Base-by-base conservation (phyloP, 1,139 yeast genomes). In the Spathaspora sp. region DNA sequence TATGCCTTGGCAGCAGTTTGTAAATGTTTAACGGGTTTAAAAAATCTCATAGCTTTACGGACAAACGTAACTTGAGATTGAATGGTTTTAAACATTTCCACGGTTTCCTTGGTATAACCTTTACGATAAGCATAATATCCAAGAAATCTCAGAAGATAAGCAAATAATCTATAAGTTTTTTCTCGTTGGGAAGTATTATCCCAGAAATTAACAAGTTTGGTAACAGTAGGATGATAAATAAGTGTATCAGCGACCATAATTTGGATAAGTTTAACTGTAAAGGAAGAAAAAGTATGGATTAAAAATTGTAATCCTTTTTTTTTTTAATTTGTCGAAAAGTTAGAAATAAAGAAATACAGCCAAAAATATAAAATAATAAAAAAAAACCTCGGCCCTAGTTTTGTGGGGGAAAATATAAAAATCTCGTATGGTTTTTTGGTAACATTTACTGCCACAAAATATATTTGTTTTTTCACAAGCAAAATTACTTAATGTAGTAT, bases 1-100 rank as follows among this genome's bases (percentile, higher is more conserved):
- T 72, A 80, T 17, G 88, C 79, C 54, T 78, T 77, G 4, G 89
- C 76, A 7, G 95, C 90, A 13, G 81, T 76, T 58, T 85, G 84
- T 49, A 87, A 64, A 63, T 87, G 91, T 60, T 78, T 78, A 59
- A 91, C 69, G 1, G 96, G 96, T 69, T 90, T 91, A 55, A 90
- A 81, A 61, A 86, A 84, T 59, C 98, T 80, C 76, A 91, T 72
- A 17, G 91, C 84, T 71, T 91, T 91, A 64, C 98, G 82, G 50
- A 89, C 77, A 53, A 86, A 72, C 15, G 89, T 82, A 34, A 85
- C 74, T 52, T 84, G 82, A 43, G 65, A 63, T 64, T 82, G 84
- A 47, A 86, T 62, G 18, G 73, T 70, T 54, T 72, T 72, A 67
- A 82, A 77, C 47, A 76, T 63, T 49, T 69, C 72, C 40, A 84